phyloP scores from a whole-genome alignment of 1,284 basidiomycete genomes.

The Sanguinoderma infundibulare region DNA sequence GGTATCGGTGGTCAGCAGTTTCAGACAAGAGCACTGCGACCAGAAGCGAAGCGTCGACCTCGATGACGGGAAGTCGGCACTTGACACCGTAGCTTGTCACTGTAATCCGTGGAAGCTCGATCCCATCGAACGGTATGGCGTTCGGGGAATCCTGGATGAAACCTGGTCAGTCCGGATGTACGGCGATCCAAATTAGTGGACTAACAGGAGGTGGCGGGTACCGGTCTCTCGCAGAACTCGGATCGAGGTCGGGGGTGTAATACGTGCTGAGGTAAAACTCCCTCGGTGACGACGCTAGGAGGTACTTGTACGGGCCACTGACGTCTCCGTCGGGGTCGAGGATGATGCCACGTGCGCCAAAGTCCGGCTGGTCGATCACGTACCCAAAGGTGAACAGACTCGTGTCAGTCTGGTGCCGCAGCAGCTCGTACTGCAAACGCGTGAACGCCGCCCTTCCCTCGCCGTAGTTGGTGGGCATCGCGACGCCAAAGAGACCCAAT shows the following conservation, averaged over 20 bases:
- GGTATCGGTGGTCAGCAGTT: not conserved
- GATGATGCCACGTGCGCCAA: too few relatives aligned
- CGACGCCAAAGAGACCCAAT: slow-evolving; percentile 9
- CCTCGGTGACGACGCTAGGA: not conserved
- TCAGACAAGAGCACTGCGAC: slow-evolving; percentile 6
- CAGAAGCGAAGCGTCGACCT: not conserved
- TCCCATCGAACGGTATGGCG: slow-evolving; percentile 1
- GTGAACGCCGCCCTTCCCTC: slow-evolving; percentile 8
- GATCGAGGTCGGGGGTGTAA: too few relatives aligned
- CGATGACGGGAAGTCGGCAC: slow-evolving; percentile 5
- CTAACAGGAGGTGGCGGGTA: too few relatives aligned
- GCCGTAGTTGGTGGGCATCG: slow-evolving; percentile 11
- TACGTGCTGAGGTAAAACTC: not conserved
- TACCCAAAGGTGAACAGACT: slow-evolving; percentile 3
- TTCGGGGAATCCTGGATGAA: not conserved
- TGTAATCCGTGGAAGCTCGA: slow-evolving; percentile 1
- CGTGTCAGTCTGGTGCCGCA: slow-evolving; percentile 2
- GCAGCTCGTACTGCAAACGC: slow-evolving; percentile 6
- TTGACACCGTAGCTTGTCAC: not conserved
- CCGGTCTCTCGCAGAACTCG: too few relatives aligned
- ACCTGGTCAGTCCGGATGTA: not conserved
- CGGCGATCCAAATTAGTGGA: too few relatives aligned
- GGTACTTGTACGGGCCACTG: not conserved
- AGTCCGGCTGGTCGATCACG: too few relatives aligned
- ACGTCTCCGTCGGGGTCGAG: not conserved